Evolutionary conservation across 2,329 filamentous ascomycete genomes (phyloP), one percentile per base, ranked within the genome.

Genomic region (Paecilomyces sp.): DNA sequence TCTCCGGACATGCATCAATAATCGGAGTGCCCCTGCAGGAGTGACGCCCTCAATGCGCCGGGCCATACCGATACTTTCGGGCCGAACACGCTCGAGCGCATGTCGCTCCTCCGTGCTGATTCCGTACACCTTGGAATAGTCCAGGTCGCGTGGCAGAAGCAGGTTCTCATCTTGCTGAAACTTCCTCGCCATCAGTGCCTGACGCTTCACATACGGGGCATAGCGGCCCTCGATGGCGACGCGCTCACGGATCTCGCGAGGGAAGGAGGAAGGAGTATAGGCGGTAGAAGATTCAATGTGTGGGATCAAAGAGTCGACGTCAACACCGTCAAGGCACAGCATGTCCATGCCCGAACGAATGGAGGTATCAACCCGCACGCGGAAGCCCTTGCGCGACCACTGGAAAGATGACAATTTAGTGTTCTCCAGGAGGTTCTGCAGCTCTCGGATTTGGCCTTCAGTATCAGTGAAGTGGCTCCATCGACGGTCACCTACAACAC

Each of bases 21-120:
- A 64, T 34, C 76, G 68, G 60, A 80, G 65, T 6, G 77, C 76
- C 33, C 78, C 79, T 13, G 72, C 70, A 13, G 79, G 79, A 12
- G 79, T 81, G 22, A 83, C 82, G 2, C 93, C 93, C 74, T 99
- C 94, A 11, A 97, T 85, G 13, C 94, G 80, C 55, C 91, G 82
- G 33, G 93, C 93, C 82, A 97, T 94, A 0, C 91, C 93, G 24
- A 99, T 80, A 62, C 85, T 95, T 75, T 95, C 91, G 0, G 94
- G 94, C 57, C 85, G 80, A 1, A 91, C 89, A 2, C 80, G 78
- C 60, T 84, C 82, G 36, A 99, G 79, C 3, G 88, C 82, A 30
- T 85, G 81, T 74, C 85, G 88, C 78, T 97, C 94, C 60, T 91
- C 92, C 41, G 86, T 83, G 59, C 90, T 92, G 57, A 99, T 79